Percentiles rank a stretch among this genome's conserved stretches.
Conservation (phyloP, 2,329 filamentous ascomycete species). For the Neopestalotiopsis sp. region DNA sequence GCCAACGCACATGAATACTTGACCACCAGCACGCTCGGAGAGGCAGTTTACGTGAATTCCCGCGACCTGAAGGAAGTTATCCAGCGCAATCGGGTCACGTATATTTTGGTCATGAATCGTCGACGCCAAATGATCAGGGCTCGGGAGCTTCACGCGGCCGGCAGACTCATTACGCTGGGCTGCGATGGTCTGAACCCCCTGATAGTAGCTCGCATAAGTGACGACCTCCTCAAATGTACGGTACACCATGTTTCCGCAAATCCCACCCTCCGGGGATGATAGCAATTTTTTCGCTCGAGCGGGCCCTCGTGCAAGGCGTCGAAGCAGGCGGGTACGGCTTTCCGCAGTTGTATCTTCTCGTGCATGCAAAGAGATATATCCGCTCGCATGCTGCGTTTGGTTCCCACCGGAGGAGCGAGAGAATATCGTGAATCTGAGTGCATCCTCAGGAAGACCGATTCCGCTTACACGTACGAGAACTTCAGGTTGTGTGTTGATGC, state of each 20-base stretch:
- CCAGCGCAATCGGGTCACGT: constrained; percentile 22
- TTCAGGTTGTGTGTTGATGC: neutral
- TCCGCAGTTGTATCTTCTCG: neutral
- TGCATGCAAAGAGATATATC: neutral
- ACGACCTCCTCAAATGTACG: neutral
- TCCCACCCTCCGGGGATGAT: neutral
- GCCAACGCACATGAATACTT: constrained; percentile 19
- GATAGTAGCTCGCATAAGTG: constrained; percentile 6
- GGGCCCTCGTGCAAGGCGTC: neutral
- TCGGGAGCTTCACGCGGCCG: neutral
- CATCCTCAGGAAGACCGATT: neutral
- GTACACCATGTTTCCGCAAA: neutral
- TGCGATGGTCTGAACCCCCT: neutral
- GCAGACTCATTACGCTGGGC: neutral
- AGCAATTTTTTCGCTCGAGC: neutral
- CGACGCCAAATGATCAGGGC: neutral
- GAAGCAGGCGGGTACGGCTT: neutral
- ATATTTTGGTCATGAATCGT: neutral
- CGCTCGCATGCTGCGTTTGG: neutral
- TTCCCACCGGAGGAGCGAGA: neutral
- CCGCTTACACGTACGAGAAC: neutral
- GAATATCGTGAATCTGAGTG: neutral
- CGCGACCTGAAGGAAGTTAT: constrained; percentile 41
- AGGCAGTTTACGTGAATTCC: constrained; percentile 44
- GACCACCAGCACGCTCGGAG: neutral